Evolutionary conservation across 2,329 filamentous ascomycete genomes (phyloP).

Genomic region (Aspergillus sp.): DNA sequence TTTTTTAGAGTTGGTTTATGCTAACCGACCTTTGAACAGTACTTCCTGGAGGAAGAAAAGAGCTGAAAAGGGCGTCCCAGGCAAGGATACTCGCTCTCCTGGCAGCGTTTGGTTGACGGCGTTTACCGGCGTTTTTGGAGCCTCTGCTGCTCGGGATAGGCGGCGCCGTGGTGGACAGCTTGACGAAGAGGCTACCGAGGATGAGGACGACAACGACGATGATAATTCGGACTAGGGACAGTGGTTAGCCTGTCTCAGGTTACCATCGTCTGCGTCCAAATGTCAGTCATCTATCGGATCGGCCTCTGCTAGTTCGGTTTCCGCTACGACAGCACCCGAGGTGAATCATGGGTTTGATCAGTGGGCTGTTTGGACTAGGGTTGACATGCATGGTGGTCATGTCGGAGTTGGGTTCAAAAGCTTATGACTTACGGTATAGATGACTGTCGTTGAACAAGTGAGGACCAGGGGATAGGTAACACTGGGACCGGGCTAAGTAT

Average conservation of each 20-base stretch:
- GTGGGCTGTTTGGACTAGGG: not conserved
- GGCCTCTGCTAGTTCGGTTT: not conserved
- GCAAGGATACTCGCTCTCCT: slow-evolving; percentile 30
- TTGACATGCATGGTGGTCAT: not conserved
- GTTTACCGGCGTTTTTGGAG: slow-evolving; percentile 37
- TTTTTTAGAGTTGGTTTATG: not conserved
- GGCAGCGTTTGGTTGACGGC: slow-evolving; percentile 25
- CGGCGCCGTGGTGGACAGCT: slow-evolving; percentile 23
- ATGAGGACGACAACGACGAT: slow-evolving; percentile 55
- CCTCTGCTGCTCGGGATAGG: slow-evolving; percentile 22
- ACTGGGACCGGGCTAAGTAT: too few species aligned
- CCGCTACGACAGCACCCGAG: not conserved
- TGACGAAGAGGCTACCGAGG: slow-evolving; percentile 41
- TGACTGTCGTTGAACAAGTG: too few species aligned
- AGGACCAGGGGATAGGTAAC: too few species aligned
- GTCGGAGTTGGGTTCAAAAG: not conserved
- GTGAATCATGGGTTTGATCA: not conserved
- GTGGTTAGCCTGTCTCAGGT: slow-evolving; percentile 7
- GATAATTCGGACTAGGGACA: slow-evolving; percentile 7
- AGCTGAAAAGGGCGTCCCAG: slow-evolving; percentile 56
- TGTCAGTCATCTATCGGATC: slow-evolving; percentile 9
- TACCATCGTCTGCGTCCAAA: slow-evolving; percentile 6
- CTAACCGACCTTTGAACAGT: slow-evolving; percentile 41
- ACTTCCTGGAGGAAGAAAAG: slow-evolving; percentile 82
- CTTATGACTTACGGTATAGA: not conserved